These are phyloP conservation scores for Xylaria venustula DNA, from an alignment of 495 filamentous ascomycete genomes.

Conservation along the genomic window DNA sequence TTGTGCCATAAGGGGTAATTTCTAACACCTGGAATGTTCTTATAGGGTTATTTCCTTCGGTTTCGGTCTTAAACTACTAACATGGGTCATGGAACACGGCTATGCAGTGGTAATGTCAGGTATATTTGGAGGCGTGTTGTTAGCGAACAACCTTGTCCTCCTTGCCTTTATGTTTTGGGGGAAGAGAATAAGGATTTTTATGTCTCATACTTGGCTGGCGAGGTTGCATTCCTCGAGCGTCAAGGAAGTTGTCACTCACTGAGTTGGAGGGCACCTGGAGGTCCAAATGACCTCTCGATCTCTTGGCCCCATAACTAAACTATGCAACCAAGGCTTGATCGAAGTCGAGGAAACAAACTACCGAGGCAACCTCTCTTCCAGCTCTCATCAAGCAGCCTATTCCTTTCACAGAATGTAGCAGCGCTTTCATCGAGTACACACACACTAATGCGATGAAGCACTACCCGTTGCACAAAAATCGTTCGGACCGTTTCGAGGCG, in stretches of 20 bases:
- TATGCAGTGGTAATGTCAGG: slow-evolving; percentile 60
- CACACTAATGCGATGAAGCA: not conserved
- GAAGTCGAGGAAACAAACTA: not conserved
- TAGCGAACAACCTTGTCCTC: slow-evolving; percentile 56
- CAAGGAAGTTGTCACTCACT: slow-evolving; percentile 41
- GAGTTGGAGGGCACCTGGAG: not conserved
- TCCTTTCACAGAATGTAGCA: not conserved
- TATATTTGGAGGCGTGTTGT: slow-evolving; percentile 52
- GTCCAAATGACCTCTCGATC: not conserved
- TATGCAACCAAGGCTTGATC: slow-evolving; percentile 7
- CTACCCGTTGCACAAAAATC: not conserved
- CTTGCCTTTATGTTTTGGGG: slow-evolving; percentile 57
- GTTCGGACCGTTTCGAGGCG: slow-evolving; percentile 3
- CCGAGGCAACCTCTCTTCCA: not conserved
- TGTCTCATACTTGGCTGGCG: slow-evolving; percentile 53
- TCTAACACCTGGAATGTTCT: not conserved
- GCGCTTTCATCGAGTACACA: too few relatives aligned
- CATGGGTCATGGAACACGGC: slow-evolving; percentile 56
- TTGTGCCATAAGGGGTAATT: not conserved
- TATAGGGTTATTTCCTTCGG: slow-evolving; percentile 55
- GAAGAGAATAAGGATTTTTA: slow-evolving; percentile 53
- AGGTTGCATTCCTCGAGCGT: slow-evolving; percentile 44
- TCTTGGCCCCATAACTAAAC: not conserved
- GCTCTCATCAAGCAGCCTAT: not conserved
- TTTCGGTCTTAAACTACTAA: slow-evolving; percentile 56